phyloP scores from a whole-genome alignment of 306 rosid species.

The Senna siamea region DNA sequence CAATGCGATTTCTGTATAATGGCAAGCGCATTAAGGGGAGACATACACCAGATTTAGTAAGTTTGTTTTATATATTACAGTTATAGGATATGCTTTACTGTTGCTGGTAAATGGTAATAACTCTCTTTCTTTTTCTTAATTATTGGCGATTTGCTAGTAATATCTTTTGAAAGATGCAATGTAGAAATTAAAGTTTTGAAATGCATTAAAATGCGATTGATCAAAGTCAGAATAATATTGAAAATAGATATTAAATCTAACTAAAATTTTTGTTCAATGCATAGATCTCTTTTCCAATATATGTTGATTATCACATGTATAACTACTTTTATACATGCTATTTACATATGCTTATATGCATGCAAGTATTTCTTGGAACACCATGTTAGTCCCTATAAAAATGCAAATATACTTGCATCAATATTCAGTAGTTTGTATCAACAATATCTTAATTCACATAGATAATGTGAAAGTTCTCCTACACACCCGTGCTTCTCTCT shows the following conservation, averaged over 20 bases:
- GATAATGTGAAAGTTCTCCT: neutral
- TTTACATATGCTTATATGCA: too few relatives aligned
- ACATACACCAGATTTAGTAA: neutral
- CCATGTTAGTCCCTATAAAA: too few relatives aligned
- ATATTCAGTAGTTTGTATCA: too few relatives aligned
- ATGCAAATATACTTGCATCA: too few relatives aligned
- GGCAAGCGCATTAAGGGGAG: conserved; percentile 7
- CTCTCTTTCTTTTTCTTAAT: too few relatives aligned
- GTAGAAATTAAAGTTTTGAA: neutral
- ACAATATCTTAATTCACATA: too few relatives aligned
- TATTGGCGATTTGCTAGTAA: too few relatives aligned
- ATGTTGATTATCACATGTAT: neutral
- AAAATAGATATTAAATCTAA: neutral
- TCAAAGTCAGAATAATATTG: neutral
- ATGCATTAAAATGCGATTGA: neutral
- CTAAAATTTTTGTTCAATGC: too few relatives aligned
- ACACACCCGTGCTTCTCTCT: neutral
- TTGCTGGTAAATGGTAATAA: neutral
- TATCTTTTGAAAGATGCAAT: neutral
- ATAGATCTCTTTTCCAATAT: neutral
- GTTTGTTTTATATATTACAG: neutral
- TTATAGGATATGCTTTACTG: too few relatives aligned
- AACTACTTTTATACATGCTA: neutral
- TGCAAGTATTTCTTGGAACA: too few relatives aligned
- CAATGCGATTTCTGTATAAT: conserved; percentile 2